These are phyloP conservation scores for Neopestalotiopsis sp. DNA, from an alignment of 2,329 filamentous ascomycete species.

Conservation along the genomic window DNA sequence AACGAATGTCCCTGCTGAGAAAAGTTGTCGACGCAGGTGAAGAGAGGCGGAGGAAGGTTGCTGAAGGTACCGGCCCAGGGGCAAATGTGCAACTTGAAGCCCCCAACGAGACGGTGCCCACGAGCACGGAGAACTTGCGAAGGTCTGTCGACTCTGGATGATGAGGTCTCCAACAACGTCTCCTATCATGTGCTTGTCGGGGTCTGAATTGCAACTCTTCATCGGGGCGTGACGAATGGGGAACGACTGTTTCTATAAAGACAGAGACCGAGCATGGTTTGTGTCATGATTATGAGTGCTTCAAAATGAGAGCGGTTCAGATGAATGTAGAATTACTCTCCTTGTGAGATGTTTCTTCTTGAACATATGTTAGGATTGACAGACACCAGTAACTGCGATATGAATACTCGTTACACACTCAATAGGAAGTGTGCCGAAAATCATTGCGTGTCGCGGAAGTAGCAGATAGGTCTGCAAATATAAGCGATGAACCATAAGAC, in stretches of 20 bases:
- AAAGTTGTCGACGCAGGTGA: constrained; percentile 59
- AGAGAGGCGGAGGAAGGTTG: constrained; percentile 43
- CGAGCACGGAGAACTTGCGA: background rate
- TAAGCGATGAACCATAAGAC: too few species aligned
- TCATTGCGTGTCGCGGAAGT: too few species aligned
- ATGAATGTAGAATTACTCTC: background rate
- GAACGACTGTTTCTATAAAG: background rate
- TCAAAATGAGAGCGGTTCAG: background rate
- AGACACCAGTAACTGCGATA: too few species aligned
- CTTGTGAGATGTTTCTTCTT: too few species aligned
- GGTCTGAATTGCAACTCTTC: background rate
- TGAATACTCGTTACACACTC: too few species aligned
- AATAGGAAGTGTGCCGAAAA: too few species aligned
- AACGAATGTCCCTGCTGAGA: constrained; percentile 58
- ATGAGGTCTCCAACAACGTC: background rate
- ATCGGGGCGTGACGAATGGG: background rate
- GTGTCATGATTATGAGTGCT: background rate
- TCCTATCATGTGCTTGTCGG: background rate
- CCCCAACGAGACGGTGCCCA: background rate
- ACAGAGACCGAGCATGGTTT: background rate
- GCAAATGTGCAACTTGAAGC: background rate
- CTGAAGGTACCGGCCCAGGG: constrained; percentile 15
- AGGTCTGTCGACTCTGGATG: constrained; percentile 6
- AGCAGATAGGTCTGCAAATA: too few species aligned
- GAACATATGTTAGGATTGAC: too few species aligned